Conservation (phyloP, 768 basidiomycete genomes). For the Suillus occidentalis region DNA sequence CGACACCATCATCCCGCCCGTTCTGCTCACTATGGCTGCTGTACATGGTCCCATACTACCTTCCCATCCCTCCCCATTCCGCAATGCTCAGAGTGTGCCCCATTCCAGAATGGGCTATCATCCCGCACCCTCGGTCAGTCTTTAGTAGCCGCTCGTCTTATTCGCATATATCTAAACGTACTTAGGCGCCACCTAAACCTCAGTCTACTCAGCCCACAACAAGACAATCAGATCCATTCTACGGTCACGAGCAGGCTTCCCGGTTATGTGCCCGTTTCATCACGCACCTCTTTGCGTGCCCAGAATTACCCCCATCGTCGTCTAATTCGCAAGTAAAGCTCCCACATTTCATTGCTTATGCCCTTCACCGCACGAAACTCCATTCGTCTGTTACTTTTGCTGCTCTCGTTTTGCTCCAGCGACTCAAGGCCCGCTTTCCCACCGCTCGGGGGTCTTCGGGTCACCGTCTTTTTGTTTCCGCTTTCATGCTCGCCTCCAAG, state of each 20-base stretch:
- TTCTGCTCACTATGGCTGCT: slow-evolving; percentile 25
- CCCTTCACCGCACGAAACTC: slow-evolving; percentile 64
- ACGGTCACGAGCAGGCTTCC: slow-evolving; percentile 73
- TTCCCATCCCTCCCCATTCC: slow-evolving; percentile 31
- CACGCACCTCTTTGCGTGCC: slow-evolving; percentile 82
- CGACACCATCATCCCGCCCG: slow-evolving; percentile 18
- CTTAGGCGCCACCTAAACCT: slow-evolving; percentile 29
- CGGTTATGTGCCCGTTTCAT: slow-evolving; percentile 77
- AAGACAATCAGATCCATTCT: slow-evolving; percentile 28
- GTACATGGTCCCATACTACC: slow-evolving; percentile 31
- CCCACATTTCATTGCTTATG: slow-evolving; percentile 66
- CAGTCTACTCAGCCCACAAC: slow-evolving; percentile 30
- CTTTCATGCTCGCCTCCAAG: slow-evolving; percentile 72
- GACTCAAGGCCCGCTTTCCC: slow-evolving; percentile 71
- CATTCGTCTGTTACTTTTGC: slow-evolving; percentile 49
- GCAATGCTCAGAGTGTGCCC: slow-evolving; percentile 24
- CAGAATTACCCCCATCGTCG: slow-evolving; percentile 64
- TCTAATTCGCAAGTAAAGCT: slow-evolving; percentile 36
- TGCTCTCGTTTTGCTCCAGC: slow-evolving; percentile 50
- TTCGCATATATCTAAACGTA: neutral
- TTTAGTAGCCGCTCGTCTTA: neutral
- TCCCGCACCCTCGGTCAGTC: slow-evolving; percentile 28
- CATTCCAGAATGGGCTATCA: slow-evolving; percentile 27
- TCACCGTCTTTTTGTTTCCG: slow-evolving; percentile 68
- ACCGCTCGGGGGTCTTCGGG: slow-evolving; percentile 76